Conservation (phyloP, 2,329 filamentous ascomycete species). For the Fusarium beomiforme region DNA sequence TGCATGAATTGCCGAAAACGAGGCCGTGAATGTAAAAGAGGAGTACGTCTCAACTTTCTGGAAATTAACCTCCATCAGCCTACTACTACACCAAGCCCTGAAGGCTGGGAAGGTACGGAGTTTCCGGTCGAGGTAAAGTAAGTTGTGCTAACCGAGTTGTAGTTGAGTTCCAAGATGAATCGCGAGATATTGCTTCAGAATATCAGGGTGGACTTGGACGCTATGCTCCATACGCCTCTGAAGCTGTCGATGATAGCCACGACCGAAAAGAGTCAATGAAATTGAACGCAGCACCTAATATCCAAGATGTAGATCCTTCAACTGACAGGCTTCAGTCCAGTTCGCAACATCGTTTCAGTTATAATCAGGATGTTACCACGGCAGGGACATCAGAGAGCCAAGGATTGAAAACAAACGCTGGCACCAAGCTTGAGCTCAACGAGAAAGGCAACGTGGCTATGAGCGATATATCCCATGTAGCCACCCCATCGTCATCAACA, state of each 20-base stretch:
- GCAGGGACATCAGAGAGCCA: background rate
- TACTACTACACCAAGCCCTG: slow-evolving; percentile 56
- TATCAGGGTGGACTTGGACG: slow-evolving; percentile 81
- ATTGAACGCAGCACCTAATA: background rate
- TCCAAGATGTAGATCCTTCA: background rate
- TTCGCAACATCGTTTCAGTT: background rate
- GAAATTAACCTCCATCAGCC: slow-evolving; percentile 80
- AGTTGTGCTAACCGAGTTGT: slow-evolving; percentile 11
- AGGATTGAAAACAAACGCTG: background rate
- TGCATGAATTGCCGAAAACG: slow-evolving; percentile 89
- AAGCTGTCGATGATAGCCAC: background rate
- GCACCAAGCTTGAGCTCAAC: slow-evolving; percentile 3
- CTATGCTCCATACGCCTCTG: slow-evolving; percentile 63
- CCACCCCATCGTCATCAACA: slow-evolving; percentile 37
- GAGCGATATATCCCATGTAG: slow-evolving; percentile 39
- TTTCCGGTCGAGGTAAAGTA: background rate
- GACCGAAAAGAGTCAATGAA: background rate
- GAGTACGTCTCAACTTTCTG: slow-evolving; percentile 90
- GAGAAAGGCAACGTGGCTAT: slow-evolving; percentile 6
- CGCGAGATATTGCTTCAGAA: slow-evolving; percentile 87
- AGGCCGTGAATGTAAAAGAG: slow-evolving; percentile 84
- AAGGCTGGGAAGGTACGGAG: slow-evolving; percentile 41
- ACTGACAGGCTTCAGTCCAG: background rate
- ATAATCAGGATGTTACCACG: background rate
- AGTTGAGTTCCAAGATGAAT: slow-evolving; percentile 89